A percentile compares a stretch with the other conserved stretches of the same genome.
Conservation (phyloP, 805 yeast species). For the Kodamaea kaohsiungensis region DNA sequence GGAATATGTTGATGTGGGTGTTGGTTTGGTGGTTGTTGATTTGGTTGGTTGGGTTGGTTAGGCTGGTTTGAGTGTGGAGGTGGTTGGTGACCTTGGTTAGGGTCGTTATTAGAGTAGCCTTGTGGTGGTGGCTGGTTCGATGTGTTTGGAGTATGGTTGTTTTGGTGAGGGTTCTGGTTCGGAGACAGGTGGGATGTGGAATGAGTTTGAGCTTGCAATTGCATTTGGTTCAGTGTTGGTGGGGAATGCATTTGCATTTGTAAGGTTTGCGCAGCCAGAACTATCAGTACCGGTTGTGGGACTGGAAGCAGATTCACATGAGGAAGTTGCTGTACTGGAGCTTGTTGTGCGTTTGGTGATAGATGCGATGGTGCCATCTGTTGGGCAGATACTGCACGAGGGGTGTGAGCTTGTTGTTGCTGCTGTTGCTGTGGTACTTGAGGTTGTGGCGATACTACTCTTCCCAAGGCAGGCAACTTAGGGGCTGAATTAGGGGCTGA, state of each 20-base stretch:
- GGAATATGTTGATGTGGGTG: neutral
- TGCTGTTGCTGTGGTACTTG: slow-evolving; percentile 17
- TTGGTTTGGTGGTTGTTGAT: neutral
- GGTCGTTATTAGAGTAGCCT: neutral
- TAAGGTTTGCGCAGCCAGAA: slow-evolving; percentile 30
- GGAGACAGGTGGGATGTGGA: slow-evolving; percentile 8
- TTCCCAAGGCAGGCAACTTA: slow-evolving; percentile 31
- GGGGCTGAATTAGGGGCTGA: slow-evolving; percentile 18
- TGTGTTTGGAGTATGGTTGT: slow-evolving; percentile 10
- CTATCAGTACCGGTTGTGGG: slow-evolving; percentile 2
- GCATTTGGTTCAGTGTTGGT: neutral
- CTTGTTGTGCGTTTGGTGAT: slow-evolving; percentile 21
- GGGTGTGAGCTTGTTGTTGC: slow-evolving; percentile 5
- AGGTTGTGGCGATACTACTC: neutral
- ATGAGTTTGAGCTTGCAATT: slow-evolving; percentile 1
- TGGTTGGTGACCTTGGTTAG: neutral
- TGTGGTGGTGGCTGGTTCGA: slow-evolving; percentile 12
- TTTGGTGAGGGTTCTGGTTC: slow-evolving; percentile 9
- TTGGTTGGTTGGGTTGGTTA: slow-evolving; percentile 7
- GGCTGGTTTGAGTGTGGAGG: slow-evolving; percentile 6
- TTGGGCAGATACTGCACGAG: neutral
- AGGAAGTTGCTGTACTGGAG: slow-evolving; percentile 24
- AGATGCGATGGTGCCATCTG: slow-evolving; percentile 25
- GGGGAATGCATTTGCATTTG: slow-evolving; percentile 11
- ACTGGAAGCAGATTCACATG: slow-evolving; percentile 18